Evolutionary conservation across 345 rosid genomes (phyloP), one percentile per base, ranked within the genome.

Genomic region (Populus alba): DNA sequence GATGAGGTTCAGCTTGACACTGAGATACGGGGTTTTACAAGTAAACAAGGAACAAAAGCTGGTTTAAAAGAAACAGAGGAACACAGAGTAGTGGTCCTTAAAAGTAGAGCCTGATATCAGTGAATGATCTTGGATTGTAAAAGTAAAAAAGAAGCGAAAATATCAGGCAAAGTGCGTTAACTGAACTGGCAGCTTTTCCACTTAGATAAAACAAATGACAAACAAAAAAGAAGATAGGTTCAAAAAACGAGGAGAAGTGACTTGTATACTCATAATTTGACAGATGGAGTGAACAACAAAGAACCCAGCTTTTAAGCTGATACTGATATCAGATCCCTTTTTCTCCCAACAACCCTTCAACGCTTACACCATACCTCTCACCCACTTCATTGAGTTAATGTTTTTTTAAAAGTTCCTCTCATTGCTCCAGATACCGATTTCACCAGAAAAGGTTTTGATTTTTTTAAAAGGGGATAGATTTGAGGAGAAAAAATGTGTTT

Each of bases 331-430:
- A 11, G 10, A 63, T 18, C 43, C 25, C 1, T 27, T 31, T 23
- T 70, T 27, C 12, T 23, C 71, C 18, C 81, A 79, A 66, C 78
- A 74, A 82, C 75, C 85, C 76, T 79, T 85, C 78, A 79, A 84
- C 70, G 17, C 27, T 51, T n/a, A 75, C 78, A 23, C 68, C 7
- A 33, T 33, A 65, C 35, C 47, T 37, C 47, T 72, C 59, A 77
- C 80, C 61, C 77, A 41, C 78, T 45, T 12, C 29, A 65, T 77
- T 38, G 39, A n/a, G 70, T 69, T 47, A 7, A 0, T 33, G 0
- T 33, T 33, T 33, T 33, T 33, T 33, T 33, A 0, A 0, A 0
- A 33, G 37, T 33, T 59, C 68, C 23, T 49, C 72, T 27, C 66
- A 8, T 29, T 29, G 6, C 59, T 62, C 47, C 49, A 61, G 31